phyloP scores from a whole-genome alignment of 441 rosid species.

The Syzygium syzygioides region DNA sequence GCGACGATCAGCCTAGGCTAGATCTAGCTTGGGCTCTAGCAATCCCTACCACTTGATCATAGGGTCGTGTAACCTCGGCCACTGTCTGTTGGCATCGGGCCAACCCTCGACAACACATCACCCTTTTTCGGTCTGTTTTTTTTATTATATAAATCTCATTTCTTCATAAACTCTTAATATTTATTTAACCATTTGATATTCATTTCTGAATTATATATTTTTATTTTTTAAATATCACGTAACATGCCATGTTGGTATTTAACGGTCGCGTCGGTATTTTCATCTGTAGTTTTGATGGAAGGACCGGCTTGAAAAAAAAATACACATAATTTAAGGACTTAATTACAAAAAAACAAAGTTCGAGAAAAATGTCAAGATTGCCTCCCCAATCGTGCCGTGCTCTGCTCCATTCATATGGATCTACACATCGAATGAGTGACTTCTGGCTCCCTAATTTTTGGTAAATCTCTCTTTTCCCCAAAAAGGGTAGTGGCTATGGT shows the following conservation, averaged over 20 bases:
- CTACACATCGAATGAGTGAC: neutral
- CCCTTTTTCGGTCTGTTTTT: neutral
- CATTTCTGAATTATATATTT: neutral
- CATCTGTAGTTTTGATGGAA: no score
- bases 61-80: neutral
- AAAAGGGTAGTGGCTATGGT: no score
- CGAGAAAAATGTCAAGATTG: neutral
- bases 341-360: no score
- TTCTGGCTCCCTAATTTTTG: neutral
- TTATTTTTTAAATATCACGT: no score
- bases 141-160: no score
- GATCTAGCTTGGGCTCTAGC: neutral
- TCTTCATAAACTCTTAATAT: neutral
- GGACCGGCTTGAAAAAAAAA: no score
- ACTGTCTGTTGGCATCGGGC: accelerated
- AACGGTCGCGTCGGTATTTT: accelerated
- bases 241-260: no score
- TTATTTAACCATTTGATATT: neutral
- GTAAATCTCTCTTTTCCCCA: no score
- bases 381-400: neutral
- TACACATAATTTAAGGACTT: no score
- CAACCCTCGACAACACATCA: accelerated
- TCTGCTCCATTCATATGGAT: neutral
- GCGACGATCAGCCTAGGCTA: neutral
- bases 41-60: neutral